Conservation (phyloP, 345 rosid genomes). For the Rhodamnia rubescens region DNA sequence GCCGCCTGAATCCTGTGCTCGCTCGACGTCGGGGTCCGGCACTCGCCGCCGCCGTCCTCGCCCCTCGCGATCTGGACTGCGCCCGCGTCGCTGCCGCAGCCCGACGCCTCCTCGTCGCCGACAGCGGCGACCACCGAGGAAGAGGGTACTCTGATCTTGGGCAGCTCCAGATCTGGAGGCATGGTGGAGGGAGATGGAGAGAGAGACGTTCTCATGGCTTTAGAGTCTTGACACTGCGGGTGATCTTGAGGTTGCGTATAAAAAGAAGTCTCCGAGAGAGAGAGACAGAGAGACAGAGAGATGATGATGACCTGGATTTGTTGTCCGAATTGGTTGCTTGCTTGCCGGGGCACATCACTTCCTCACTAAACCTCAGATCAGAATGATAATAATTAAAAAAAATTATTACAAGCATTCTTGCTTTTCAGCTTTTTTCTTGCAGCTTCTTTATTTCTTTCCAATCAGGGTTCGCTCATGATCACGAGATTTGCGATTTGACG, state of each 20-base stretch:
- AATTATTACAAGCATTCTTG: background rate
- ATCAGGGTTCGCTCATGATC: background rate
- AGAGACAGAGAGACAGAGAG: background rate
- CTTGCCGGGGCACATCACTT: background rate
- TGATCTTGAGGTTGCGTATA: background rate
- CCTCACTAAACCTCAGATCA: background rate
- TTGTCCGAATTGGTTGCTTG: background rate
- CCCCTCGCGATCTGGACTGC: background rate
- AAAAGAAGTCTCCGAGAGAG: background rate
- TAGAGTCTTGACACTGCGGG: background rate
- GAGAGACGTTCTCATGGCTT: background rate
- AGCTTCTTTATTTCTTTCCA: background rate
- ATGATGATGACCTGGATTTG: background rate
- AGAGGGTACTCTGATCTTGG: background rate
- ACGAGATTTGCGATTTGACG: background rate
- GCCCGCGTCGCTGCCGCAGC: background rate
- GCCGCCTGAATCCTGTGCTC: background rate
- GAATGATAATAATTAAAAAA: background rate
- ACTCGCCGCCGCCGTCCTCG: background rate
- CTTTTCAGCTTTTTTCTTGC: background rate
- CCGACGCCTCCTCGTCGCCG: background rate
- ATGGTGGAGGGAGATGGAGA: constrained; percentile 1
- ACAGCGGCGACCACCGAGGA: background rate
- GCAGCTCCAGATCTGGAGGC: constrained; percentile 20
- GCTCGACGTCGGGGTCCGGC: constrained; percentile 2